Conservation (phyloP, 768 basidiomycete genomes). For the Suillus ampliporus region DNA sequence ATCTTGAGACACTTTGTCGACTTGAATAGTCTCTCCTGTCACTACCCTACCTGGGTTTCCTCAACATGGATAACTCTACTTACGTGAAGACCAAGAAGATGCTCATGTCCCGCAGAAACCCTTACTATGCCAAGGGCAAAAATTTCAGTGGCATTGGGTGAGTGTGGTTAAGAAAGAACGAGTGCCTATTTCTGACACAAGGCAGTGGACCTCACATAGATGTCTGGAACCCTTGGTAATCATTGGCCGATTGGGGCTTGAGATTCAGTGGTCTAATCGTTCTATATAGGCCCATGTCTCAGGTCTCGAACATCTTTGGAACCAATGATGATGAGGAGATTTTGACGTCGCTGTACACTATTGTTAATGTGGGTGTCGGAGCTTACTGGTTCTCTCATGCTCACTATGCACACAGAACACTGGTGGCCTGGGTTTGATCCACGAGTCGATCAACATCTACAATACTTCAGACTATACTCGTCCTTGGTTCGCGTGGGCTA, state of each 20-base stretch:
- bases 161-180: conserved; percentile 25
- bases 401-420: conserved; percentile 57
- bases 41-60: conserved; percentile 79
- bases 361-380: conserved; percentile 63
- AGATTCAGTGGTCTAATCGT: background rate
- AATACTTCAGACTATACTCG: conserved; percentile 62
- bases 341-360: conserved; percentile 59
- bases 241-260: background rate
- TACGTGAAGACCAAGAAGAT: conserved; percentile 70
- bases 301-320: conserved; percentile 74
- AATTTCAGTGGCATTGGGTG: conserved; percentile 75
- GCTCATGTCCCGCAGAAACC: conserved; percentile 67
- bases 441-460: conserved; percentile 75
- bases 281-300: conserved; percentile 74
- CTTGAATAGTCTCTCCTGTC: conserved; percentile 68
- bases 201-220: conserved; percentile 75
- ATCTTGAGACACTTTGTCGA: conserved; percentile 5
- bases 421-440: conserved; percentile 74
- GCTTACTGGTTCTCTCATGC: background rate
- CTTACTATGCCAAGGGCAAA: conserved; percentile 69
- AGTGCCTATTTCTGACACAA: conserved; percentile 3
- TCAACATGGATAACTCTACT: conserved; percentile 59
- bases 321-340: conserved; percentile 78
- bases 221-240: conserved; percentile 71
- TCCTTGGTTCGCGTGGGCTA: conserved; percentile 85